Conservation (phyloP, 2,329 filamentous ascomycete species). For the Ophiostoma pallidulum region DNA sequence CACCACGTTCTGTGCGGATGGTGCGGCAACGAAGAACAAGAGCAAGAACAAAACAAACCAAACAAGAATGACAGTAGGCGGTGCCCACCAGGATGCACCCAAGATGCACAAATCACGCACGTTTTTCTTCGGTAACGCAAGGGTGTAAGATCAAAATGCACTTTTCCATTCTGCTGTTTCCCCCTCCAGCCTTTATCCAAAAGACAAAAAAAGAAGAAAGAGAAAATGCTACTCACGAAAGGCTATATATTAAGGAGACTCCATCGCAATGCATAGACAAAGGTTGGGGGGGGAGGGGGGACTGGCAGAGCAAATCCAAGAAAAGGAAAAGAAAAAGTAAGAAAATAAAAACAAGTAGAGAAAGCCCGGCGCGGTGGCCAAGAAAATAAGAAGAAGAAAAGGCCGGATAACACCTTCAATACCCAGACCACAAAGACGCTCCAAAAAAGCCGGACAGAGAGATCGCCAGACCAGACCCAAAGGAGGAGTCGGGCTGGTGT, state of each 20-base stretch:
- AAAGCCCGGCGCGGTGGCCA: not conserved
- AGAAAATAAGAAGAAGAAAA: not conserved
- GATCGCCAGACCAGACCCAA: no score
- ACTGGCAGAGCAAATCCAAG: not conserved
- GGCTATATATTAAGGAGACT: constrained; percentile 1
- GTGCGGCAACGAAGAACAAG: no score
- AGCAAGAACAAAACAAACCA: no score
- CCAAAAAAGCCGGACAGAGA: no score
- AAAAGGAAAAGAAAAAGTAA: not conserved
- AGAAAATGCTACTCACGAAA: not conserved
- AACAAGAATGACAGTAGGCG: no score
- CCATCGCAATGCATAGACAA: constrained; percentile 5
- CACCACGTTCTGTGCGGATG: constrained; percentile 12
- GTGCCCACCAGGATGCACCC: no score
- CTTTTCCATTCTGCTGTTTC: not conserved
- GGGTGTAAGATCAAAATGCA: not conserved
- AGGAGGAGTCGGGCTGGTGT: no score
- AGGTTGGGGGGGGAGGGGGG: no score
- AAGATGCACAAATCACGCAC: no score
- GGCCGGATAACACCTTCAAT: no score
- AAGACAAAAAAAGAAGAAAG: not conserved
- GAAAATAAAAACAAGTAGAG: not conserved
- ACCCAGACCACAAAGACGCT: no score
- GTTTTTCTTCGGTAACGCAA: not conserved
- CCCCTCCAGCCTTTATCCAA: not conserved